Evolutionary conservation across 345 rosid genomes (phyloP).

Genomic region (Boechera stricta): DNA sequence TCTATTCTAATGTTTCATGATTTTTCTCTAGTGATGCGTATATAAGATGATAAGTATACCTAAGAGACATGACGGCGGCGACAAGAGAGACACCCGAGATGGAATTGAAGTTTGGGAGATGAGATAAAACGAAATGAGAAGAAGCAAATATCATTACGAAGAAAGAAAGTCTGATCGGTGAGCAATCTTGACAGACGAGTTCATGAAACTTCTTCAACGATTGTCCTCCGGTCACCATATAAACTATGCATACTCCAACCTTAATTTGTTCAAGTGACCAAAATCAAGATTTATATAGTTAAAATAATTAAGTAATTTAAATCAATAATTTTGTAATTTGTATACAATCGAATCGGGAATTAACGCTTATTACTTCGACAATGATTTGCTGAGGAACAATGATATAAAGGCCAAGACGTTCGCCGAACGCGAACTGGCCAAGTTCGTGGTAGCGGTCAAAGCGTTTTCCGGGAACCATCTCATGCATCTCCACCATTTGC

Average conservation of each 20-base stretch:
- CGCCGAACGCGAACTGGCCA: constrained; percentile 72
- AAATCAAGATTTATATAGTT: background rate
- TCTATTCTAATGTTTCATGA: background rate
- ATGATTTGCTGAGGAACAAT: constrained; percentile 70
- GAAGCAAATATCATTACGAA: constrained; percentile 67
- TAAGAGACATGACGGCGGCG: constrained; percentile 71
- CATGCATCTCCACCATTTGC: constrained; percentile 93
- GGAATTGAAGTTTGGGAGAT: constrained; percentile 68
- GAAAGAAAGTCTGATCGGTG: constrained; percentile 51
- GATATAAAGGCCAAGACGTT: constrained; percentile 69
- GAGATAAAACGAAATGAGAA: constrained; percentile 65
- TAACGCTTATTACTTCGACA: constrained; percentile 52
- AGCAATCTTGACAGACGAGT: constrained; percentile 48
- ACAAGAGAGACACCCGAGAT: constrained; percentile 60
- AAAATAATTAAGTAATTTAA: background rate
- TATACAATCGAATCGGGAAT: background rate
- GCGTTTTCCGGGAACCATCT: constrained; percentile 70
- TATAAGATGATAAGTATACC: constrained; percentile 39
- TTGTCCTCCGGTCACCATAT: constrained; percentile 70
- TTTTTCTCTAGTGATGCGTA: background rate
- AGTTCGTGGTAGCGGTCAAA: constrained; percentile 79
- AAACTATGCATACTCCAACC: constrained; percentile 62
- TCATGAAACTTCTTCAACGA: constrained; percentile 66
- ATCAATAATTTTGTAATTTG: background rate
- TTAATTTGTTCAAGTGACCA: background rate